A percentile compares a stretch with the other conserved stretches of the same genome.
Conservation (phyloP, 352 stramenopile species). For the Pythium dissimile region DNA sequence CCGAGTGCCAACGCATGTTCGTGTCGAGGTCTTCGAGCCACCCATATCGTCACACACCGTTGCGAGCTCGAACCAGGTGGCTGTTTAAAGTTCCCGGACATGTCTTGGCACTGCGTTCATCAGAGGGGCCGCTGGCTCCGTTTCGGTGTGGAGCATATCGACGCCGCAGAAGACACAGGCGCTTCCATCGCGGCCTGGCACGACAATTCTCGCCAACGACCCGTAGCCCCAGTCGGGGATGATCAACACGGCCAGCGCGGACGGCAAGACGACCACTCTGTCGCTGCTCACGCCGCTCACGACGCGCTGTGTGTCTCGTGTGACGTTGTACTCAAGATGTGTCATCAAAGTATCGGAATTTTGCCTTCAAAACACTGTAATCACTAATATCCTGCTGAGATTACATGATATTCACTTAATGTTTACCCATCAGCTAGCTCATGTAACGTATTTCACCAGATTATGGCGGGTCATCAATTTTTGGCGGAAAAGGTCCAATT, state of each 20-base stretch:
- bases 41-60: constrained; percentile 31
- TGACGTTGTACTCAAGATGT: too few species aligned
- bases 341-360: too few species aligned
- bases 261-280: constrained; percentile 16
- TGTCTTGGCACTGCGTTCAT: constrained; percentile 11
- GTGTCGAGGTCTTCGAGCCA: constrained; percentile 31
- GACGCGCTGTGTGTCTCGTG: neutral
- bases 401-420: too few species aligned
- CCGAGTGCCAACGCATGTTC: constrained; percentile 24
- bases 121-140: constrained; percentile 14
- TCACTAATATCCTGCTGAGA: too few species aligned
- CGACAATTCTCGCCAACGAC: constrained; percentile 18
- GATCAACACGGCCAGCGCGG: constrained; percentile 30
- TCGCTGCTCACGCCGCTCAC: constrained; percentile 9
- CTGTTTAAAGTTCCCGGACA: constrained; percentile 28
- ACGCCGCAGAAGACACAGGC: constrained; percentile 33
- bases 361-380: too few species aligned
- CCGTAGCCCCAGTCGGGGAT: constrained; percentile 38
- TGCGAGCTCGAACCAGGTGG: constrained; percentile 25
- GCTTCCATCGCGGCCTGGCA: constrained; percentile 32
- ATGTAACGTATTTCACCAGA: neutral
- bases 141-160: constrained; percentile 22
- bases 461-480: neutral
- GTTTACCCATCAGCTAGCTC: too few species aligned
- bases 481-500: neutral